These are phyloP conservation scores for Phialophora verrucosa DNA, from an alignment of 2,329 filamentous ascomycete species.

Conservation along the genomic window DNA sequence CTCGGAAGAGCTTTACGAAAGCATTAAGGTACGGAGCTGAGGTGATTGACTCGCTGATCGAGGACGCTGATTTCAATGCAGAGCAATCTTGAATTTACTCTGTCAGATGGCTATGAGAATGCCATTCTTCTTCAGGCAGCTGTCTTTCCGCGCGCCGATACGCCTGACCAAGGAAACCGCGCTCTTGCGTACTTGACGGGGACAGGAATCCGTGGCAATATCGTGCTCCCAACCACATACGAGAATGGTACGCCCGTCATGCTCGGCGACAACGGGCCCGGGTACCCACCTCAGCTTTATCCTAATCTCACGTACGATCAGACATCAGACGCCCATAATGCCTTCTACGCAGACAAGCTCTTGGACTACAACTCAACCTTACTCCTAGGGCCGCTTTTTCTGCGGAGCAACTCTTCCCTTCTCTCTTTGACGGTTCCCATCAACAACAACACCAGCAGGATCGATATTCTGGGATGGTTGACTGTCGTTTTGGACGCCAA, in stretches of 20 bases:
- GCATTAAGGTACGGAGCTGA: slow-evolving; percentile 20
- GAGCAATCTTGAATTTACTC: slow-evolving; percentile 64
- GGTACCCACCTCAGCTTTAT: slow-evolving; percentile 74
- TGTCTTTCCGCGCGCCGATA: slow-evolving; percentile 71
- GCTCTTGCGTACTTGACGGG: slow-evolving; percentile 66
- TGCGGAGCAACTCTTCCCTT: slow-evolving; percentile 75
- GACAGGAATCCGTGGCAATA: slow-evolving; percentile 50
- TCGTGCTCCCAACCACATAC: slow-evolving; percentile 63
- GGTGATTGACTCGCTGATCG: background rate
- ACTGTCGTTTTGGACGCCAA: slow-evolving; percentile 72
- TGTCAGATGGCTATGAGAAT: slow-evolving; percentile 64
- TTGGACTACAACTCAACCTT: slow-evolving; percentile 61
- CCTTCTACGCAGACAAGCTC: slow-evolving; percentile 47
- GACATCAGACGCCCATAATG: slow-evolving; percentile 43
- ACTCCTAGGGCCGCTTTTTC: slow-evolving; percentile 72
- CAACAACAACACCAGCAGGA: slow-evolving; percentile 64
- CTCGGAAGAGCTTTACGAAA: slow-evolving; percentile 43
- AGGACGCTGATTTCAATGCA: slow-evolving; percentile 10
- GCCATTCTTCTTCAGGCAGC: slow-evolving; percentile 67
- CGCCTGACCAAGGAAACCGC: slow-evolving; percentile 57
- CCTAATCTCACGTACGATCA: slow-evolving; percentile 73
- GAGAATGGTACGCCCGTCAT: slow-evolving; percentile 64
- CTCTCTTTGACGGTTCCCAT: slow-evolving; percentile 82
- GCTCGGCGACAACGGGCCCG: slow-evolving; percentile 66
- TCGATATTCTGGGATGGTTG: slow-evolving; percentile 78